A percentile compares a stretch with the other conserved stretches of the same genome.
Evolutionary conservation across 2,329 filamentous ascomycete genomes (phyloP).

Genomic region (Penicillium sp.): DNA sequence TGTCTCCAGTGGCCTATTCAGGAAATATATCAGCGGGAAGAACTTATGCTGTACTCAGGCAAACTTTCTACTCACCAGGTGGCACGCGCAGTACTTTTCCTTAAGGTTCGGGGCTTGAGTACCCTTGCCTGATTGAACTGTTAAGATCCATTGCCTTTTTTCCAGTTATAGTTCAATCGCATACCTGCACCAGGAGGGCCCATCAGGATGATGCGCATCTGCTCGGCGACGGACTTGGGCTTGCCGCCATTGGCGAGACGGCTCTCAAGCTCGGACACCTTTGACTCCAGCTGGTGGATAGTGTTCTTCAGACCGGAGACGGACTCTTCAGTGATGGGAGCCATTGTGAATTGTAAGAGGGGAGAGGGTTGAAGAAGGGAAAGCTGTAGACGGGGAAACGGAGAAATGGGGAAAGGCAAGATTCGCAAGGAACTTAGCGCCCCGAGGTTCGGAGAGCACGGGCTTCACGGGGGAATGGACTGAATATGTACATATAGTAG

Average conservation of each 20-base stretch:
- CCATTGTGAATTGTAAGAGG: constrained; percentile 60
- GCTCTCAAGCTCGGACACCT: constrained; percentile 80
- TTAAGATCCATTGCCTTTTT: constrained; percentile 15
- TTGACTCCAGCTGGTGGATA: constrained; percentile 77
- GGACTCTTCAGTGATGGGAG: constrained; percentile 75
- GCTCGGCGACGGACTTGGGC: constrained; percentile 53
- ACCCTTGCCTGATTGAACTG: constrained; percentile 73
- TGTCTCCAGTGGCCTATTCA: constrained; percentile 87
- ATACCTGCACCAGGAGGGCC: constrained; percentile 94
- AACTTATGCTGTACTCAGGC: neutral
- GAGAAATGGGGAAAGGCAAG: constrained; percentile 28
- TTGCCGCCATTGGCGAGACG: constrained; percentile 56
- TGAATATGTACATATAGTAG: neutral
- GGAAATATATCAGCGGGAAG: constrained; percentile 15
- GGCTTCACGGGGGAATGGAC: neutral
- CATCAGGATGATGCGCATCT: constrained; percentile 95
- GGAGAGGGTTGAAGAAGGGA: constrained; percentile 20
- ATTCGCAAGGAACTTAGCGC: constrained; percentile 28
- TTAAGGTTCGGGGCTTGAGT: constrained; percentile 98
- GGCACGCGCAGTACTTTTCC: constrained; percentile 96
- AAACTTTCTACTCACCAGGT: constrained; percentile 65
- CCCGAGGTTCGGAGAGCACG: constrained; percentile 34
- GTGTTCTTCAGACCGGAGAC: constrained; percentile 81
- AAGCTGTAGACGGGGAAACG: constrained; percentile 15
- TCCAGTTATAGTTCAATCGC: neutral